Evolutionary conservation across 768 basidiomycete species (phyloP), one percentile per base, ranked within the genome.

Genomic region (Russula ochroleuca): DNA sequence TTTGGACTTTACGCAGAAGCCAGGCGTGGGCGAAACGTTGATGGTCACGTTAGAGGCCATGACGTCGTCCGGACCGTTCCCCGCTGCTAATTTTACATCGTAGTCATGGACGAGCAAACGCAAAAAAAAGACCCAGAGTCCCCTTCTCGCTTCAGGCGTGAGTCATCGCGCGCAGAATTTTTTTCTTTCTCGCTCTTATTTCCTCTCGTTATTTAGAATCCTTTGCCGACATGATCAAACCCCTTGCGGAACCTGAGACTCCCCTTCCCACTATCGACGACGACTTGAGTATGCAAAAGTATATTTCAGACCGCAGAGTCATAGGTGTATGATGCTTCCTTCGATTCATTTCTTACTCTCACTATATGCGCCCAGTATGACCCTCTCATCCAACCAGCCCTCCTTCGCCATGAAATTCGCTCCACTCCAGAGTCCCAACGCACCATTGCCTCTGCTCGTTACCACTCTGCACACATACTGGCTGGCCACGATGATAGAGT

Each of bases 301-400:
- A 88, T 79, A 86, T 92, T 76, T 84, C 87, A 72, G 90, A 93
- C 76, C 81, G 86, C 55, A 84, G 90, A 57, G 90, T 92, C 75
- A 79, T 88, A 55, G 88, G 88, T 57, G 88, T 90, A 81, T 66
- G 86, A 51, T 50, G 51, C 41, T 21, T 38, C 57, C 54, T 47
- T 10, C 35, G 23, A 47, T 40, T 47, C 48, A 3, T 37, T 49
- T 40, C 28, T 53, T 37, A 19, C 28, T 48, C 59, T 66, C 65
- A 67, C 21, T 7, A 37, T 40, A 37, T 40, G 23, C n/a, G 9
- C 61, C 67, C 70, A 94, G 92, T 96, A 98, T 73, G 95, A 98
- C 69, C 95, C 96, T n/a, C 84, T 98, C 48, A 86, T 97, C 64
- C 92, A 95, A 70, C 96, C 95, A 7, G 90, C 91, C 1, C 79